Base-by-base conservation (phyloP, 2,329 filamentous ascomycete genomes). In the Trichoderma hamatum region DNA sequence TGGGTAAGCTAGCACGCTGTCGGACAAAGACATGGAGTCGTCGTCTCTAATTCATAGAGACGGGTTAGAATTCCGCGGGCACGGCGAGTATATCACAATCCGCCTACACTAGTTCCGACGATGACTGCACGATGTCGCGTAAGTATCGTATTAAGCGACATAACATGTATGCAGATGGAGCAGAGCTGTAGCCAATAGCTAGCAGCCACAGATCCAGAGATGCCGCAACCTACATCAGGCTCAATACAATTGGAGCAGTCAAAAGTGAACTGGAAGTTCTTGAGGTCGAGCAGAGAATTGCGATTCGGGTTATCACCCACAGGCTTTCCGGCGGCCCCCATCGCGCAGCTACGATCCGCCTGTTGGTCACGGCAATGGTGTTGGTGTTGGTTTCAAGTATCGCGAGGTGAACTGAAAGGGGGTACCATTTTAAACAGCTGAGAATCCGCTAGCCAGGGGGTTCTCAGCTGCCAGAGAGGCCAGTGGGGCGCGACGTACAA, bases 1-100 rank as follows among this genome's bases (percentile, higher is more conserved):
- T 1, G 81, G 81, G 34, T 80, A 82, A 68, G 78, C 75, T 70
- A 76, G 75, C 19, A 82, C 78, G 70, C 80, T 82, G 49, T 82
- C 80, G 11, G 80, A 77, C 58, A 82, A 71, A 14, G 81, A 82
- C 54, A 49, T n/a, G n/a, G n/a, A n/a, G 3, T 49, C 26, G 32
- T 54, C 61, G 61, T 55, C 51, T n/a, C 58, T 61, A 30, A n/a
- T 14, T n/a, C 21, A 30, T 26, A 24, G n/a, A 24, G n/a, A n/a
- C n/a, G n/a, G 3, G 49, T 65, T 55, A 65, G 61, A 65, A 16
- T 10, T n/a, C 51, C 24, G 16, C 11, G 21, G 32, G 19, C 13
- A 24, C 3, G 32, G 19, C 28, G 11, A 34, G 7, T 21, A 16
- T 26, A 19, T 62, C 43, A 51, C 19, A 62, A 34, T 62, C 11